Evolutionary conservation across 1,139 yeast species (phyloP).

Genomic region (Taphrina communis): DNA sequence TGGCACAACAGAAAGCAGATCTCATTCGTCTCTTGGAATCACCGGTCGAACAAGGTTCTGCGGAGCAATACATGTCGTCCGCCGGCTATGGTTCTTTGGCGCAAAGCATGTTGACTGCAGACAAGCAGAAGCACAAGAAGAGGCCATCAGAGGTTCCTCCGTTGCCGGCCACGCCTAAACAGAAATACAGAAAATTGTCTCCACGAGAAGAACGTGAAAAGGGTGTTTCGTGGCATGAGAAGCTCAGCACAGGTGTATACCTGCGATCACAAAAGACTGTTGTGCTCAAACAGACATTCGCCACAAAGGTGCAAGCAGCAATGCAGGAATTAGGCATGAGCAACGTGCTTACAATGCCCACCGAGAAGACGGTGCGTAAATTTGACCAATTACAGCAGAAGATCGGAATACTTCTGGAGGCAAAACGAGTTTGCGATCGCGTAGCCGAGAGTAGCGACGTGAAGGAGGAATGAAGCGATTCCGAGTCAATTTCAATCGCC

Average conservation of each 20-base stretch:
- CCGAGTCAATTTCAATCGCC: neutral
- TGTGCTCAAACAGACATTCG: slow-evolving; percentile 70
- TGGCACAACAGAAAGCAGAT: slow-evolving; percentile 81
- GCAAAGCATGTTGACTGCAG: slow-evolving; percentile 76
- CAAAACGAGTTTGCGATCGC: slow-evolving; percentile 87
- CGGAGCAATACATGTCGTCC: slow-evolving; percentile 78
- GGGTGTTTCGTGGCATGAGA: slow-evolving; percentile 85
- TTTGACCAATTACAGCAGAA: slow-evolving; percentile 78
- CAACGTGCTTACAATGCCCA: slow-evolving; percentile 85
- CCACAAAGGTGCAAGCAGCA: slow-evolving; percentile 73
- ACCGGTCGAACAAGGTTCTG: slow-evolving; percentile 80
- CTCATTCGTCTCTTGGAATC: slow-evolving; percentile 80
- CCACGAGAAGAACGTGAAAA: slow-evolving; percentile 82
- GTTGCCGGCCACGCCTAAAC: slow-evolving; percentile 45
- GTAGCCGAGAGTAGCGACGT: slow-evolving; percentile 53
- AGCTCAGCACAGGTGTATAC: slow-evolving; percentile 76
- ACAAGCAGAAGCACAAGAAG: slow-evolving; percentile 67
- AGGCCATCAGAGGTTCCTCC: slow-evolving; percentile 46
- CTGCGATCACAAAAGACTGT: slow-evolving; percentile 73
- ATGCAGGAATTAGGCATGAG: slow-evolving; percentile 79
- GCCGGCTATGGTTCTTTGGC: slow-evolving; percentile 89
- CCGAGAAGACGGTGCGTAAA: slow-evolving; percentile 75
- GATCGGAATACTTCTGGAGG: slow-evolving; percentile 75
- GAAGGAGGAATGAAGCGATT: slow-evolving; percentile 4
- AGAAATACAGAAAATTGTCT: slow-evolving; percentile 61